Conservation (phyloP, 2,329 filamentous ascomycete species). For the Pyricularia grisea region DNA sequence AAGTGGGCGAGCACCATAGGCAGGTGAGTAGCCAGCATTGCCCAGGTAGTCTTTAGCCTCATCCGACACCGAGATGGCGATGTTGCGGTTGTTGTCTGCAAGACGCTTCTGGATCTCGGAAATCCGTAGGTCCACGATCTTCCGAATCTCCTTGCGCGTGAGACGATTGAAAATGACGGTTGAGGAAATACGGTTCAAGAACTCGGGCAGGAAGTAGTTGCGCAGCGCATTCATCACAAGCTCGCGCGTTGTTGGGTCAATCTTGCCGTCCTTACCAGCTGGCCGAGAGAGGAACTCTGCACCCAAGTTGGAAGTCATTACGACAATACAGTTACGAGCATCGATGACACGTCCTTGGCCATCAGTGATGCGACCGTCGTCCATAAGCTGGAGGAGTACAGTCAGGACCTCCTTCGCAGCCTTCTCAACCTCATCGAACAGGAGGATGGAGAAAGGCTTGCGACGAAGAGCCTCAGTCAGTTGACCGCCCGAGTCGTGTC, state of each 20-base stretch:
- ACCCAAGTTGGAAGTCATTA: constrained; percentile 97
- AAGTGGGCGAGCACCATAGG: constrained; percentile 86
- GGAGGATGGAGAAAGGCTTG: constrained; percentile 91
- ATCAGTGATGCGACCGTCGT: constrained; percentile 96
- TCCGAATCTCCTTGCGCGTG: constrained; percentile 79
- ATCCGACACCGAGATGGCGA: constrained; percentile 70
- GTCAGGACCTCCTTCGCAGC: constrained; percentile 96
- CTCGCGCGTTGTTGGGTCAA: constrained; percentile 77
- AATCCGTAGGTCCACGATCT: constrained; percentile 88
- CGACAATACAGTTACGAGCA: constrained; percentile 95
- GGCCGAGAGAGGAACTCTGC: constrained; percentile 86
- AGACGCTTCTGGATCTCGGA: constrained; percentile 86
- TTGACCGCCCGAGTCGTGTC: constrained; percentile 91
- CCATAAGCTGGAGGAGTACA: constrained; percentile 97
- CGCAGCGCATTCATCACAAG: constrained; percentile 85
- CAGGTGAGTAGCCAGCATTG: constrained; percentile 84
- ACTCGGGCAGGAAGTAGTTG: constrained; percentile 96
- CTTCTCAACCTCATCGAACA: constrained; percentile 98
- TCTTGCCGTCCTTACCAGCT: constrained; percentile 67
- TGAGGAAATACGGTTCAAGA: constrained; percentile 94
- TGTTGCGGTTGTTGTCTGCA: constrained; percentile 73
- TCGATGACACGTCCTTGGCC: constrained; percentile 93
- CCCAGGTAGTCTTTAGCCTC: constrained; percentile 92
- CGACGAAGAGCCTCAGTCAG: constrained; percentile 90
- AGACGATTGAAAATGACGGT: constrained; percentile 98